Evolutionary conservation across 208 protist genomes (phyloP), one percentile per base, ranked within the genome.

Genomic region (Wallacemonas sp.): DNA sequence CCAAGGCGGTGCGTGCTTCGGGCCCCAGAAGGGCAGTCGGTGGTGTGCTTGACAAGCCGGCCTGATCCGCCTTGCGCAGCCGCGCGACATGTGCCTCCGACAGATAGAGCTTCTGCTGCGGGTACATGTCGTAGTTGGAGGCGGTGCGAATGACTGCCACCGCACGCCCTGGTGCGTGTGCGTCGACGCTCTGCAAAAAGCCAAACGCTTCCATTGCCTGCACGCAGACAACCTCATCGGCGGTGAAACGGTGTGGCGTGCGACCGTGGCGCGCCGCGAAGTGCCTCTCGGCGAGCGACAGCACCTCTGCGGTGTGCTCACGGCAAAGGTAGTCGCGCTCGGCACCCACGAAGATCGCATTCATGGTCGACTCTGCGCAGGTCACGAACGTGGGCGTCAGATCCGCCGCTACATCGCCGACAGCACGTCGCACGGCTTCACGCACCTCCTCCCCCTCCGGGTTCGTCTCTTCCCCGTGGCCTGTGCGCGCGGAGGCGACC

Each of bases 271-370:
- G 45, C 10, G 36, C 57, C 30, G 59, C 61, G 32, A 63, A 27
- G 34, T 63, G 50, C 17, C 22, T 29, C 19, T 29, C 44, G 1
- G 32, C 55, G 0, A 21, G 12, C 2, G 19, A 41, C 38, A 85
- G 65, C 12, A 78, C 46, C 32, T 69, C 21, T 36, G 68, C 66
- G 45, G 78, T 81, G 65, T 83, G 72, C 68, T 88, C 82, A 21
- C 82, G 82, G 65, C 82, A 88, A 1, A 88, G 44, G 59, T 70
- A 88, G 57, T 88, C 82, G 1, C 71, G 71, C 55, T 82, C 66
- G 1, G 78, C 82, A 10, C 82, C 82, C n/a, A 68, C 30, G 54
- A 70, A 71, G 33, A 88, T 79, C 0, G 70, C 54, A 62, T 85
- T 84, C 21, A 81, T 61, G 10, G 78, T 83, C 8, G 78, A 63